phyloP scores from a whole-genome alignment of 352 stramenopile species.

The Phytophthora melonis region DNA sequence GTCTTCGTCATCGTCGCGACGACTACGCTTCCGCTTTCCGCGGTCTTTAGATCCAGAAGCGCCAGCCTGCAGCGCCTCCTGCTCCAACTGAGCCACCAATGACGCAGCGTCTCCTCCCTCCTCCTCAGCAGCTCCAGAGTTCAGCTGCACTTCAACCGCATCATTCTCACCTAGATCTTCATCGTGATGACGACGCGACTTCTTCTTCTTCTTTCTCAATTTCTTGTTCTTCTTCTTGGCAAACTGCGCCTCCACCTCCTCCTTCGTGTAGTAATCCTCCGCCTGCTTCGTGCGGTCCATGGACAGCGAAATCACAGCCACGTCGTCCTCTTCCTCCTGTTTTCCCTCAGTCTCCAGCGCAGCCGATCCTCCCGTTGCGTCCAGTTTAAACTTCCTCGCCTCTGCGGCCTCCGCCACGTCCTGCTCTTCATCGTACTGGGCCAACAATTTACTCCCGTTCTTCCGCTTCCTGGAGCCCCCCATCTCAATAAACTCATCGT shows the following conservation, averaged over 20 bases:
- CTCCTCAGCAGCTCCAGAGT: conserved; percentile 13
- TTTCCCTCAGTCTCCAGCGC: conserved; percentile 14
- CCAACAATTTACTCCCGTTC: conserved; percentile 59
- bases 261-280: conserved; percentile 87
- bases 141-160: conserved; percentile 36
- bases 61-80: conserved; percentile 51
- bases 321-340: conserved; percentile 46
- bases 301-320: conserved; percentile 67
- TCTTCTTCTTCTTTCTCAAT: conserved; percentile 81
- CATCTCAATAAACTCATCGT: conserved; percentile 96
- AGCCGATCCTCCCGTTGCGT: conserved; percentile 44
- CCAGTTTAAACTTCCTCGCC: conserved; percentile 67
- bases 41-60: conserved; percentile 51
- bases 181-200: conserved; percentile 59
- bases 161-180: conserved; percentile 50
- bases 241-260: conserved; percentile 89
- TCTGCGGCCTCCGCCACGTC: conserved; percentile 52
- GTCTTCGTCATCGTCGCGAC: conserved; percentile 42
- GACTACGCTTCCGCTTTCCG: conserved; percentile 57
- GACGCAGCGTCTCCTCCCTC: conserved; percentile 29
- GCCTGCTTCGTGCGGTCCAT: conserved; percentile 58
- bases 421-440: conserved; percentile 92
- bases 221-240: conserved; percentile 83
- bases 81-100: conserved; percentile 74
- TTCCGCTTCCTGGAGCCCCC: conserved; percentile 52